Conservation (phyloP, 192 early-diverging fungal species). For the Backusella luteola region DNA sequence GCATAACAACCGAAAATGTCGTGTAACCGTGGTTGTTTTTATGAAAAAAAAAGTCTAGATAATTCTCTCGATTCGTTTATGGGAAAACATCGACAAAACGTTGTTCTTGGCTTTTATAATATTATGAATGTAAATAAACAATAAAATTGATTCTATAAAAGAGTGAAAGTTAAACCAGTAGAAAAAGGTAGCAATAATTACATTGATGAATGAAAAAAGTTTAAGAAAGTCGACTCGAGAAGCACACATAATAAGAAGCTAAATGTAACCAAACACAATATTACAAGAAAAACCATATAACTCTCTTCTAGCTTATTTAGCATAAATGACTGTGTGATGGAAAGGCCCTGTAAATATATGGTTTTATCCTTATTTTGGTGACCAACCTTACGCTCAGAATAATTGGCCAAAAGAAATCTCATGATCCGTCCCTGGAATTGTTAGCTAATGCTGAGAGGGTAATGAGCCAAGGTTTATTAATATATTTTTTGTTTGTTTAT, state of each 20-base stretch:
- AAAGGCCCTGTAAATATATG: not conserved
- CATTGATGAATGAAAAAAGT: not conserved
- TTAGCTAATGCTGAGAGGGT: not conserved
- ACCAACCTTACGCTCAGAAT: not conserved
- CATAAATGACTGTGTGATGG: not conserved
- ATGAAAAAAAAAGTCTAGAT: constrained; percentile 6
- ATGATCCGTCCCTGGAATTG: not conserved
- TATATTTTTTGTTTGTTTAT: not conserved
- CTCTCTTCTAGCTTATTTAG: not conserved
- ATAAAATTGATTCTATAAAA: not conserved
- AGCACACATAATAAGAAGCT: not conserved
- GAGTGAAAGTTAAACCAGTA: not conserved
- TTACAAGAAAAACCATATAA: not conserved
- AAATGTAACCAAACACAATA: not conserved
- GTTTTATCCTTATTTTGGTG: not conserved
- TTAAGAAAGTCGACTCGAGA: not conserved
- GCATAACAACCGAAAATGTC: not conserved
- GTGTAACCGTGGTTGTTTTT: not conserved
- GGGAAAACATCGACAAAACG: not conserved
- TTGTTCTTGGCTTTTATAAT: not conserved
- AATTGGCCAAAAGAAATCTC: not conserved
- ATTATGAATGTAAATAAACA: not conserved
- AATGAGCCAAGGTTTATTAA: not conserved
- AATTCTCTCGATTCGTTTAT: not conserved
- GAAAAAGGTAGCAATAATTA: not conserved